Percentiles rank a stretch among this genome's conserved stretches.
Evolutionary conservation across 139 green algal species (phyloP).

Genomic region (Asterochloris erici): DNA sequence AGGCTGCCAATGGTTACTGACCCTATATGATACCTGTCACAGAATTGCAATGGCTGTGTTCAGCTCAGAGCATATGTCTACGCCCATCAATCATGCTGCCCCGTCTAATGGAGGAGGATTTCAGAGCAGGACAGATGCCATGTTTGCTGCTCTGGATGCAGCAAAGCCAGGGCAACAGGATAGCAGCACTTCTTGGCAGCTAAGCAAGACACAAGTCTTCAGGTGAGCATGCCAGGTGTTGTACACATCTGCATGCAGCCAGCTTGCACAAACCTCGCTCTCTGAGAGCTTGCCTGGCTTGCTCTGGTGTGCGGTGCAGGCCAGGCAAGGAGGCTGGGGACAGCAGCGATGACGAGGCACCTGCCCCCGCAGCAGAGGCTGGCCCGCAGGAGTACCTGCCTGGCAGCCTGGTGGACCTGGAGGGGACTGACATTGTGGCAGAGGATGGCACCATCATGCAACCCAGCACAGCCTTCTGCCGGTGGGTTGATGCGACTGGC

Average conservation of each 20-base stretch:
- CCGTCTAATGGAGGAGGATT: neutral
- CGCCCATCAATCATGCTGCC: too few species aligned
- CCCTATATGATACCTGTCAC: too few species aligned
- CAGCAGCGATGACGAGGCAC: slow-evolving; percentile 19
- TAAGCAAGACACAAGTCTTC: neutral
- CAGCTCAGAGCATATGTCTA: too few species aligned
- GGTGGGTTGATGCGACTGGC: neutral
- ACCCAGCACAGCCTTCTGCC: slow-evolving; percentile 10
- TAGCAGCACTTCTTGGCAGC: neutral
- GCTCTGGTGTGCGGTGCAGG: neutral
- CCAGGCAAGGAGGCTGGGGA: slow-evolving; percentile 12
- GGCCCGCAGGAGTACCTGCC: neutral
- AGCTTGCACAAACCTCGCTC: neutral
- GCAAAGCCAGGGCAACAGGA: neutral
- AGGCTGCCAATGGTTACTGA: too few species aligned
- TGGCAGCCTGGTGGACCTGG: slow-evolving; percentile 1
- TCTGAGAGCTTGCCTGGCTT: neutral
- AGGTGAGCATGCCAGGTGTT: neutral
- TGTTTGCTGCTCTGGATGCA: slow-evolving; percentile 19
- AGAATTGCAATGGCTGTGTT: too few species aligned
- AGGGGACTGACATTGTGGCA: neutral
- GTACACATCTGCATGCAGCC: neutral
- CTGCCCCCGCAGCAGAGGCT: neutral
- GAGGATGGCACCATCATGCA: slow-evolving; percentile 8
- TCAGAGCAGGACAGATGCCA: neutral